Evolutionary conservation across 345 rosid genomes (phyloP).

Genomic region (Isatis tinctoria): DNA sequence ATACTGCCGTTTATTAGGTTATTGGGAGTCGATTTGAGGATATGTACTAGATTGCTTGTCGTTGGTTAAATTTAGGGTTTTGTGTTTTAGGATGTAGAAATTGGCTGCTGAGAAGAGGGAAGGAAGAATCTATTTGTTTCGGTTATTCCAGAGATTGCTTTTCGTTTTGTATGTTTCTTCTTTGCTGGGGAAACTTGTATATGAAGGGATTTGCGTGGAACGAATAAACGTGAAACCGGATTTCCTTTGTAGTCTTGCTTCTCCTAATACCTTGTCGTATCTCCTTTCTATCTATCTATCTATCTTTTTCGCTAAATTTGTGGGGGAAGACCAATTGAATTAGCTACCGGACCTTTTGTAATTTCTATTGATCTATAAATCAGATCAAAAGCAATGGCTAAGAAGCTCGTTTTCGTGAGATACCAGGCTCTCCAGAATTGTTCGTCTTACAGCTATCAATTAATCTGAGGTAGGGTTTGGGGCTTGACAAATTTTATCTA

Average conservation of each 20-base stretch:
- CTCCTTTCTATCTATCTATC: too few relatives aligned
- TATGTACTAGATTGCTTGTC: background rate
- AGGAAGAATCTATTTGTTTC: constrained; percentile 4
- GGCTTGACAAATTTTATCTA: background rate
- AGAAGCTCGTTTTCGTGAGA: background rate
- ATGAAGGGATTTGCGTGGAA: constrained; percentile 49
- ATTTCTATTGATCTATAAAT: background rate
- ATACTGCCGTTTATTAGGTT: background rate
- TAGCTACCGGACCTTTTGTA: background rate
- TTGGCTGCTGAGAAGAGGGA: background rate
- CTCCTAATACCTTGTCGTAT: background rate
- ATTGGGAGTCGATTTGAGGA: background rate
- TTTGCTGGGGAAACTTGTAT: constrained; percentile 21
- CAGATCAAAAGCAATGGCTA: constrained; percentile 17
- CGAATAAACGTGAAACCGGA: constrained; percentile 34
- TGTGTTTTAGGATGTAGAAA: background rate
- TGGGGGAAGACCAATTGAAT: background rate
- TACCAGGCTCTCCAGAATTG: background rate
- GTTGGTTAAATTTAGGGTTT: constrained; percentile 22
- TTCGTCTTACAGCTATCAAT: background rate
- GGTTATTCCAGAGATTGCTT: background rate
- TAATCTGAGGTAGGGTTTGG: background rate
- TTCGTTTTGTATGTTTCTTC: too few relatives aligned
- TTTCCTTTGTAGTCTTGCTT: constrained; percentile 11
- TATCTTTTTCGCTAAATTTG: too few relatives aligned